Evolutionary conservation across 1,284 basidiomycete species (phyloP).

Genomic region (Austroboletus novae-zelandiae): DNA sequence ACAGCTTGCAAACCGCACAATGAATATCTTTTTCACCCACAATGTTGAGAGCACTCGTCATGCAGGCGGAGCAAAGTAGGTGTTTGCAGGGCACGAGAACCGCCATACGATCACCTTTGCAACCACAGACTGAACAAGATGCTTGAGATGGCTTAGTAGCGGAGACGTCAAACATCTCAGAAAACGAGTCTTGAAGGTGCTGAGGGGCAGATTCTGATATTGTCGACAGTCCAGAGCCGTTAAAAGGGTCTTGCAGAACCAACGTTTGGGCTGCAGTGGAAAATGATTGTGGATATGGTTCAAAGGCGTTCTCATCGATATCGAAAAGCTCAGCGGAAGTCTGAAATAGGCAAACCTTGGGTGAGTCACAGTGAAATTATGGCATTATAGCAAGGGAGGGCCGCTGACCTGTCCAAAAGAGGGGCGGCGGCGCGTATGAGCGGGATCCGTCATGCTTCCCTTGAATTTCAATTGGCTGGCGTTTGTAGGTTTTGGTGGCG

Average conservation of each 20-base stretch:
- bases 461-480: constrained; percentile 59
- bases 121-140: constrained; percentile 52
- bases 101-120: constrained; percentile 49
- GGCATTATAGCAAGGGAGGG: constrained; percentile 6
- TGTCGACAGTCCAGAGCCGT: constrained; percentile 24
- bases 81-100: constrained; percentile 71
- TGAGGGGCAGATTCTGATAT: constrained; percentile 26
- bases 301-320: constrained; percentile 68
- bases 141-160: constrained; percentile 11
- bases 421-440: constrained; percentile 61
- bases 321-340: constrained; percentile 62
- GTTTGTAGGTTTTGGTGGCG: constrained; percentile 61
- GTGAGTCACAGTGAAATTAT: constrained; percentile 25
- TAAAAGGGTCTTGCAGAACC: constrained; percentile 32
- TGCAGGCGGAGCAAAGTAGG: constrained; percentile 70
- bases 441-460: constrained; percentile 71
- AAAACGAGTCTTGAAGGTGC: constrained; percentile 17
- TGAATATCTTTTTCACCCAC: constrained; percentile 83
- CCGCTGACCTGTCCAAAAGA: constrained; percentile 45
- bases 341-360: constrained; percentile 28
- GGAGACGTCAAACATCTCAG: constrained; percentile 28
- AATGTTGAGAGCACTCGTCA: constrained; percentile 80
- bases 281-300: constrained; percentile 46
- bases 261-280: constrained; percentile 35
- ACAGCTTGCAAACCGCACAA: constrained; percentile 69